These are phyloP conservation scores for Diaporthe vaccinii DNA, from an alignment of 2,329 filamentous ascomycete species.

Conservation along the genomic window DNA sequence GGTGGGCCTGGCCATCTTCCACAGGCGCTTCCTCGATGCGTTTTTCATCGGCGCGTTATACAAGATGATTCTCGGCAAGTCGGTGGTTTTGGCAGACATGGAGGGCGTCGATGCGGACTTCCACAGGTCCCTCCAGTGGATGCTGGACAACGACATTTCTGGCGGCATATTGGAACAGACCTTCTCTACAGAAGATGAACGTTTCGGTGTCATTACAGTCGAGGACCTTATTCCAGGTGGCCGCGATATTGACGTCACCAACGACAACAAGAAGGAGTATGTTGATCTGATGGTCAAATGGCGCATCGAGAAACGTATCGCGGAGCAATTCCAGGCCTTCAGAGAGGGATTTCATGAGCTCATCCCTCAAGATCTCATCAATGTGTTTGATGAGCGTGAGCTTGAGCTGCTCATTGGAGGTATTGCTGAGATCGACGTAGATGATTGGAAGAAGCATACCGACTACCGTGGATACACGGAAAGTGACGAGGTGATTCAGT, in stretches of 20 bases:
- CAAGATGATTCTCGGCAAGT: constrained; percentile 98
- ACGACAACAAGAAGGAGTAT: constrained; percentile 99
- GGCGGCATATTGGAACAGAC: constrained; percentile 94
- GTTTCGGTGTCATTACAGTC: constrained; percentile 93
- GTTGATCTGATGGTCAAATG: constrained; percentile 99
- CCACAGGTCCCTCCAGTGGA: constrained; percentile 96
- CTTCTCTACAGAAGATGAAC: constrained; percentile 96
- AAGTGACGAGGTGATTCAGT: constrained; percentile 95
- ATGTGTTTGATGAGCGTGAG: constrained; percentile 98
- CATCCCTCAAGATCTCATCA: constrained; percentile 95
- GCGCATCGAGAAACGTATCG: constrained; percentile 98
- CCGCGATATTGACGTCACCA: constrained; percentile 93
- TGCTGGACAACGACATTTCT: constrained; percentile 95
- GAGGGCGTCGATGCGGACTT: constrained; percentile 99
- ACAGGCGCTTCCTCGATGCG: constrained; percentile 95
- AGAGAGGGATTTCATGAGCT: constrained; percentile 98
- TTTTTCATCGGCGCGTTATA: constrained; percentile 99
- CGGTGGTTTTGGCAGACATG: constrained; percentile 94
- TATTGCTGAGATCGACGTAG: constrained; percentile 99
- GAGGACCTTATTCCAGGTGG: constrained; percentile 94
- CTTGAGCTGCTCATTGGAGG: constrained; percentile 96
- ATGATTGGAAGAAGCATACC: constrained; percentile 99
- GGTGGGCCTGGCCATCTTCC: constrained; percentile 97
- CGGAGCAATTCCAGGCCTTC: constrained; percentile 98
- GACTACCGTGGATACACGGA: constrained; percentile 99